Evolutionary conservation across 2,329 filamentous ascomycete genomes (phyloP).

Genomic region (Aspergillus neoniger): DNA sequence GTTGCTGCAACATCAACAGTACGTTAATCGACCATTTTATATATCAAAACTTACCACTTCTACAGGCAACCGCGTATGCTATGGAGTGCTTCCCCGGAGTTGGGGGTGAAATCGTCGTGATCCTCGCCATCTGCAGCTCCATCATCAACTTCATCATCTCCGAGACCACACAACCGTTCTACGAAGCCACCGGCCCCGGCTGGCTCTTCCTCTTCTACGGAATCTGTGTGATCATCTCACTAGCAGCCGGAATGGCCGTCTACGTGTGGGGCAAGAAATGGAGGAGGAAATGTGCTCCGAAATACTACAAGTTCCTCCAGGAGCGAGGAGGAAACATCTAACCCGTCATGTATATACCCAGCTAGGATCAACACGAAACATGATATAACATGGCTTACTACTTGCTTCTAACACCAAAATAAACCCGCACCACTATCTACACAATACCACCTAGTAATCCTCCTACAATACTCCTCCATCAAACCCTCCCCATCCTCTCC

Average conservation of each 20-base stretch:
- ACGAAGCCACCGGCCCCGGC: background rate
- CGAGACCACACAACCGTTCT: constrained; percentile 3
- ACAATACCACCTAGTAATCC: background rate
- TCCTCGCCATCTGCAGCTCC: constrained; percentile 1
- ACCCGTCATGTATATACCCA: background rate
- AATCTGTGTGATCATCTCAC: constrained; percentile 1
- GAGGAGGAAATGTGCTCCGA: background rate
- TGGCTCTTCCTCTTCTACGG: constrained; percentile 4
- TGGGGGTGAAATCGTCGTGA: background rate
- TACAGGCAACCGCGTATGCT: background rate
- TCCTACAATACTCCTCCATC: background rate
- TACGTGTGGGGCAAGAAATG: constrained; percentile 3
- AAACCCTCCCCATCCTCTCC: background rate
- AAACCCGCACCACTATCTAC: too few species aligned
- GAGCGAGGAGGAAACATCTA: constrained; percentile 1
- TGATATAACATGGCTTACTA: background rate
- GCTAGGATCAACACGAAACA: background rate
- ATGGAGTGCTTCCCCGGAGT: background rate
- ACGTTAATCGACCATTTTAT: background rate
- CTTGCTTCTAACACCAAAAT: background rate
- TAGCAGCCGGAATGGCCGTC: background rate
- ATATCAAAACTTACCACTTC: background rate
- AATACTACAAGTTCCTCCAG: constrained; percentile 6
- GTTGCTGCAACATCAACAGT: background rate
- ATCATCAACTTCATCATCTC: constrained; percentile 7